Evolutionary conservation across 345 rosid genomes (phyloP), one percentile per base, ranked within the genome.

Genomic region (Acer yangbiense): DNA sequence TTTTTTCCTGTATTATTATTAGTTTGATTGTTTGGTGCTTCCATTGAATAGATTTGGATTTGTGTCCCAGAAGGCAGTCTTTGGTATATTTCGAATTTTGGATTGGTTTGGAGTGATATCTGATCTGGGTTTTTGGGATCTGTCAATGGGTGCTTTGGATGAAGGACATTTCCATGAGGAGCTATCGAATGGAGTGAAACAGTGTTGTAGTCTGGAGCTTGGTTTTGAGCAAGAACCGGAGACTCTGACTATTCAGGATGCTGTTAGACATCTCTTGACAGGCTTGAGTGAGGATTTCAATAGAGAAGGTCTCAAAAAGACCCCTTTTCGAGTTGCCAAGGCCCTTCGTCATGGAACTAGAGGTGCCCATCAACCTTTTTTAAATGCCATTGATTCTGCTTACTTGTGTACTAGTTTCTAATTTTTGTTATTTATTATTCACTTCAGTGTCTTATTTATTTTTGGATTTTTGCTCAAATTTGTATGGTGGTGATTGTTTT

Each of bases 281-380:
- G 98, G 98, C 65, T 80, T 97, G 71, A 87, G 89, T 48, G 98
- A 97, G 66, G 94, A 97, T 88, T 23, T 91, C 77, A 79, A 88
- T 68, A 87, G 99, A 60, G 97, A 94, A 84, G 99, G 99, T 50
- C 81, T 97, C 74, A 91, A 81, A 76, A 97, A 87, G 85, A 97
- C 99, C 69, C 98, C 99, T 63, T 81, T 89, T 77, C 98, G 99
- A 48, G 98, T 97, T 48, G 98, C 99, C 65, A 94, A 93, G 83
- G 97, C 99, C 9, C 89, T 97, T 76, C 87, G 90, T 5, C 90
- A 90, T 79, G 98, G 91, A 63, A 97, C 97, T 72, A 87, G 78
- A 93, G 98, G 99, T 97, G 69, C 65, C 43, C 14, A 14, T 27
- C 27, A 1, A 18, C 44, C 13, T 44, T 1, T 48, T 55, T 3